These are phyloP conservation scores for Monosporozyma unispora DNA, from an alignment of 805 yeast species.

Conservation along the genomic window DNA sequence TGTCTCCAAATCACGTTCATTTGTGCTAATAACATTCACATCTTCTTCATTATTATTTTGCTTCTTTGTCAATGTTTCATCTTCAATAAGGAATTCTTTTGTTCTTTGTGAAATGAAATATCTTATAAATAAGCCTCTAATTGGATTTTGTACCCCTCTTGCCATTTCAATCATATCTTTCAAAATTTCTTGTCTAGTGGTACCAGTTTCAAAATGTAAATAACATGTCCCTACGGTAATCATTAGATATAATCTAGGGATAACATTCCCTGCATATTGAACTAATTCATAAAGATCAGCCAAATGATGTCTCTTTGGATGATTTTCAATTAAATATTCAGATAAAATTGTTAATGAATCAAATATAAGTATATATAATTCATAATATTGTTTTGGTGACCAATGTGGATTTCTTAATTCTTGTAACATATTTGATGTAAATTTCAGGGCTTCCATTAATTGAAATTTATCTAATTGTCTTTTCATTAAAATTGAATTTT, in stretches of 20 bases:
- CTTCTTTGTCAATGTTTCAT: too few species aligned
- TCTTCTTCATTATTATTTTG: background rate
- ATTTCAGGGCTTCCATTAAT: conserved; percentile 81
- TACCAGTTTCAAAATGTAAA: conserved; percentile 53
- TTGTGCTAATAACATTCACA: too few species aligned
- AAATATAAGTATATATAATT: conserved; percentile 71
- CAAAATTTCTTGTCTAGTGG: conserved; percentile 77
- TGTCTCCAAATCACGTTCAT: background rate
- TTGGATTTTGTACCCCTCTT: conserved; percentile 92
- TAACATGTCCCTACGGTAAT: conserved; percentile 89
- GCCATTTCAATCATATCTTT: conserved; percentile 98
- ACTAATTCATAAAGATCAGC: conserved; percentile 91
- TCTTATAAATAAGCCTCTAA: conserved; percentile 81
- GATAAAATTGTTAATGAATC: conserved; percentile 72
- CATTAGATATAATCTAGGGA: conserved; percentile 90
- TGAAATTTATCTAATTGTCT: conserved; percentile 59
- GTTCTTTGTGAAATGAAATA: conserved; percentile 83
- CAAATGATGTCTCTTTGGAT: conserved; percentile 57
- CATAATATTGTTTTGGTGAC: conserved; percentile 89
- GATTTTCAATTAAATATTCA: conserved; percentile 53
- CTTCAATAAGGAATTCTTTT: conserved; percentile 36
- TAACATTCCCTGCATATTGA: conserved; percentile 87
- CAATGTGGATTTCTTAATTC: conserved; percentile 69
- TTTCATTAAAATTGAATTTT: conserved; percentile 69
- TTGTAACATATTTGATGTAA: conserved; percentile 70